Evolutionary conservation across 257 asterid genomes (phyloP), one percentile per base, ranked within the genome.

Genomic region (Penstemon newberryi): DNA sequence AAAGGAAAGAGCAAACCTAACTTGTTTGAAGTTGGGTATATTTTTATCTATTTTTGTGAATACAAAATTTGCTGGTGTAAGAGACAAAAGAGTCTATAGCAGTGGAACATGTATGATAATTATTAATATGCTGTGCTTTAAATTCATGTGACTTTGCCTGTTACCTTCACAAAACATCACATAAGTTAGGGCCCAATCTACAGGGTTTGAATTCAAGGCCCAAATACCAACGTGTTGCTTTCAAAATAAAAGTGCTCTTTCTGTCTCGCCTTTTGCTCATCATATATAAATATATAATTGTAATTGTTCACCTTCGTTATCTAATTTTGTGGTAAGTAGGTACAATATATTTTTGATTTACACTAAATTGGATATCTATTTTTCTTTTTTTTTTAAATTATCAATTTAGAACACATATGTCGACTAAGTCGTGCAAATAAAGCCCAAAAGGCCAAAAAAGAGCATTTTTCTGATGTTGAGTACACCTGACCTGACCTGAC

Each of bases 171-270:
- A 45, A 46, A 46, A 18, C 39, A 50, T 8, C 46, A 57, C 54
- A 69, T 45, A 4, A 8, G 25, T 46, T 58, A 57, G 42, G 70
- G 12, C 76, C 65, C 45, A 11, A 64, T 62, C 75, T 5, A 43
- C 53, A 62, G 57, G 36, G 2, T 67, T 42, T 43, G 43, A 3
- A 11, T 55, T 38, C 5, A 38, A 38, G 71, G 3, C 7, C 63
- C 18, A 25, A 55, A 12, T 4, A 44, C 25, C 62, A 18, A 41
- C 62, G 61, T 66, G 71, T 52, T 65, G 50, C 38, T 39, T 46
- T 13, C 13, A 6, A 0, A 44, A 62, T 25, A n/a, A 39, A 25
- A 7, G 3, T 58, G 3, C 5, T 6, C 3, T 5, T n/a, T 4
- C 11, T 49, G 15, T 19, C 7, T 38, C 39, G 18, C 25, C 33